Conservation (phyloP, 2,329 filamentous ascomycete species). For the Elsinoe perseae region DNA sequence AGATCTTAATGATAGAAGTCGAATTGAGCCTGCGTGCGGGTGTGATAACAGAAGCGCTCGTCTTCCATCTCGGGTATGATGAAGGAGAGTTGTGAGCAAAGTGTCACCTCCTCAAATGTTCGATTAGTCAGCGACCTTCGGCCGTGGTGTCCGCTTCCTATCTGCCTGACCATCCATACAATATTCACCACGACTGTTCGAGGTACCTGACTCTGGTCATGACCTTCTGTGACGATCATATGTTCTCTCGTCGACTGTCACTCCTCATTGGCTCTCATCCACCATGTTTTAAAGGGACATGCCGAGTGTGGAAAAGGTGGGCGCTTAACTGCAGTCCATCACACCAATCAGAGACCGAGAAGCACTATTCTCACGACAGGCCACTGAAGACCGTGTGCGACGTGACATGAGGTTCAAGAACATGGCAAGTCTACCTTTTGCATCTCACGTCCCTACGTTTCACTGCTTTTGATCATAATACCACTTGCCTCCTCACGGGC, state of each 20-base stretch:
- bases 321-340: constrained; percentile 10
- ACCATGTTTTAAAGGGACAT: background rate
- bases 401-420: constrained; percentile 3
- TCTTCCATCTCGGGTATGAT: no score
- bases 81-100: no score
- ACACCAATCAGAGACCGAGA: constrained; percentile 8
- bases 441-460: background rate
- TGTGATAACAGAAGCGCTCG: no score
- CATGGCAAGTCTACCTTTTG: background rate
- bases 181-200: background rate
- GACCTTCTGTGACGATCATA: background rate
- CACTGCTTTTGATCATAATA: background rate
- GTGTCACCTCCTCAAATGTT: no score
- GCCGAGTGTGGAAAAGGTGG: background rate
- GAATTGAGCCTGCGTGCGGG: no score
- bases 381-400: background rate
- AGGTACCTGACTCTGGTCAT: no score
- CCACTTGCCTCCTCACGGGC: background rate
- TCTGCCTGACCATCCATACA: no score
- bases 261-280: background rate
- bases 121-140: no score
- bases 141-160: no score
- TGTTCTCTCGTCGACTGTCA: background rate
- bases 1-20: no score
- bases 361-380: background rate